Conservation (phyloP, 306 rosid species). For the Cucumis sativus region Cucumber_9930_V3 NC_026657.2:28548501-28549000, state of each 20-base stretch:
- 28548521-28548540: background rate
- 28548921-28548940: background rate
- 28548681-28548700: background rate
- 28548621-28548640: slow-evolving; percentile 3
- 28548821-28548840: background rate
- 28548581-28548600: background rate
- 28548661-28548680: background rate
- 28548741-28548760: background rate
- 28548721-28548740: background rate
- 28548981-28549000: slow-evolving; percentile 5
- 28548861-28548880: background rate
- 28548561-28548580: background rate
- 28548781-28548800: background rate
- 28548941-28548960: background rate
- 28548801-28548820: background rate
- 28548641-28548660: background rate
- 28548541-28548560: background rate
- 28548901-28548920: background rate
- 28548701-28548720: background rate
- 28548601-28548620: background rate
- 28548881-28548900: background rate
- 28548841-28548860: slow-evolving; percentile 7
- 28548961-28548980: background rate
- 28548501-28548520: background rate
- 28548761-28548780: slow-evolving; percentile 2